Base-by-base conservation (phyloP, 2,329 filamentous ascomycete genomes). In the Penicillium polonicum region DNA sequence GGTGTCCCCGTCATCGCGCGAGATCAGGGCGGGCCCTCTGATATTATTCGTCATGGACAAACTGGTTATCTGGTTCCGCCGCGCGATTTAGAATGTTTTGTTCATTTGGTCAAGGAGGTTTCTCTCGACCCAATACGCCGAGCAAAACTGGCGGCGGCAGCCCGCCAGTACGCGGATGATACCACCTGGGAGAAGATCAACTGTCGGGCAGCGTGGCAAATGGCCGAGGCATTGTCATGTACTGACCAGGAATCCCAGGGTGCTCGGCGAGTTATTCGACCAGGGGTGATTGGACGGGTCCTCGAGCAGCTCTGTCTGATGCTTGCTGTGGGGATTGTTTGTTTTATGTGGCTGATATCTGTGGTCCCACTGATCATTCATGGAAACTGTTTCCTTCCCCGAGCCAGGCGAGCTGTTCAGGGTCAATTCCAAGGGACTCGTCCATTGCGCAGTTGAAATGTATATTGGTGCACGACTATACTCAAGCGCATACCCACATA, bases 181-280 rank as follows among this genome's bases (percentile, higher is more conserved):
- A 86, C 84, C 3, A 89, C 85, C 0, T 90, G 87, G 88, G 85
- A 88, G 58, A 87, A 83, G 74, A 88, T 89, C 71, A 88, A 88
- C 74, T 87, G 88, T 65, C 84, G 83, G 48, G 87, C 88, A 1
- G 87, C 87, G 3, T 85, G 84, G 80, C 81, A 83, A 57, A 83
- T 89, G 74, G 76, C 80, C 3, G 76, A 79, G 17, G 76, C 81
- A 45, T 72, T 81, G 23, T 27, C 76, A 46, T 55, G 55, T 35
- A 44, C 59, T 3, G 59, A 67, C 43, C 59, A 58, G 21, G 60
- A 64, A 41, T 64, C 61, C 12, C 59, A 63, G 25, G 50, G 57
- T 13, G 45, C 25, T 17, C 52, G 60, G 35, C 48, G 55, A 43
- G 45, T 41, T 54, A 21, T 63, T 38, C 44, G 67, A 60, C 48